Percentiles rank a stretch among this genome's conserved stretches.
These are phyloP conservation scores for Clarkia xantiana DNA, from an alignment of 345 rosid genomes.

Conservation along the genomic window DNA sequence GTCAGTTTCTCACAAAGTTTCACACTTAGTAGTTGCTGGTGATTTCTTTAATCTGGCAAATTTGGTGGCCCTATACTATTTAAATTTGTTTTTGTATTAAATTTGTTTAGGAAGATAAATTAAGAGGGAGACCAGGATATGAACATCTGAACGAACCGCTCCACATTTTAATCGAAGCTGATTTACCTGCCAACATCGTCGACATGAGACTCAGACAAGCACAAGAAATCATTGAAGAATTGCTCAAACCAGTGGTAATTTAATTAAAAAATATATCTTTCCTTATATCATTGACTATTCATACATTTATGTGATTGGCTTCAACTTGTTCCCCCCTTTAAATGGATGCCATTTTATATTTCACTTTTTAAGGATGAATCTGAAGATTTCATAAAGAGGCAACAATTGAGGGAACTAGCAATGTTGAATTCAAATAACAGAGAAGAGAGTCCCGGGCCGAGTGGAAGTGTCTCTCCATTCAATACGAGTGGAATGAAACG, in stretches of 20 bases:
- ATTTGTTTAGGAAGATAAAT: conserved; percentile 42
- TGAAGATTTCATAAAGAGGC: conserved; percentile 82
- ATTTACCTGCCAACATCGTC: conserved; percentile 50
- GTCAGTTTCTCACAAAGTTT: no score
- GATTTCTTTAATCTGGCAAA: no score
- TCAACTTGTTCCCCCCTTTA: no score
- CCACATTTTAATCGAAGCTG: conserved; percentile 66
- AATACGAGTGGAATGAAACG: conserved; percentile 90
- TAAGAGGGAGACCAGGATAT: conserved; percentile 65
- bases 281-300: no score
- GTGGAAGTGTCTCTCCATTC: conserved; percentile 87
- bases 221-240: conserved; percentile 70
- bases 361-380: conserved; percentile 62
- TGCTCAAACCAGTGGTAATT: conserved; percentile 14
- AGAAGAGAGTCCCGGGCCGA: conserved; percentile 94
- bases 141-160: conserved; percentile 69
- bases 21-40: no score
- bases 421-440: conserved; percentile 74
- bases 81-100: no score
- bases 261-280: no score
- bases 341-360: no score
- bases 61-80: no score
- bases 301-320: no score
- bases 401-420: conserved; percentile 82
- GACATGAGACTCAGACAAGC: conserved; percentile 54